Evolutionary conservation across 495 filamentous ascomycete species (phyloP), one percentile per base, ranked within the genome.

Genomic region (Penicillium pancosmium): DNA sequence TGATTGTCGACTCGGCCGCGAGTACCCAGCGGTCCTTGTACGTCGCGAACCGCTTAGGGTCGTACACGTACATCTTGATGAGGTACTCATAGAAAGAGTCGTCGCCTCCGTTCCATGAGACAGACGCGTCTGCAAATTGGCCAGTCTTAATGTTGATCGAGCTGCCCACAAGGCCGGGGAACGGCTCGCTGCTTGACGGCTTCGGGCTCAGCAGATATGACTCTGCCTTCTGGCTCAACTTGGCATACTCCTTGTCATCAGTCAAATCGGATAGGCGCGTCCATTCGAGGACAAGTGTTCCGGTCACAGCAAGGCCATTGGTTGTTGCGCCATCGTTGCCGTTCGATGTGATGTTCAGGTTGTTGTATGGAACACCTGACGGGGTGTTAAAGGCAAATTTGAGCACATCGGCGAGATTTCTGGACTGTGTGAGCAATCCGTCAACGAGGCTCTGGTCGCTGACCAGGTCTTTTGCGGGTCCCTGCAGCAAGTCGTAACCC

Each of bases 41-140:
- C 1, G 67, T 34, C 10, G 54, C 73, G 61, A 88, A 95, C 9
- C 85, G 82, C 35, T 71, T 54, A 11, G 87, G 80, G 67, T 92
- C 88, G 68, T 96, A 96, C 60, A 95, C 73, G 64, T 87, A 95
- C 90, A 94, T 93, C 80, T 97, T 97, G 70, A 97, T 88, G 23
- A 96, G 82, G 62, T 97, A 97, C 75, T 97, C 92, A 72, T 96
- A 96, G 76, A 87, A 94, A 23, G 85, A 89, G 72, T 97, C 92
- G 46, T 82, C 83, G 10, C 90, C 88, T 49, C 89, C 91, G 59
- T 85, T 83, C 92, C 92, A 97, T 21, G 89, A 87, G 44, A 93
- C 91, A 10, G 56, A 58, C 16, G 81, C 78, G 59, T 94, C 84
- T 3, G 78, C 55, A 62, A 95, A 94, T 7, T 77, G 18, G n/a